A percentile compares a stretch with the other conserved stretches of the same genome.
Evolutionary conservation across 306 rosid genomes (phyloP).

Genomic region (Rosa lucieae): DNA sequence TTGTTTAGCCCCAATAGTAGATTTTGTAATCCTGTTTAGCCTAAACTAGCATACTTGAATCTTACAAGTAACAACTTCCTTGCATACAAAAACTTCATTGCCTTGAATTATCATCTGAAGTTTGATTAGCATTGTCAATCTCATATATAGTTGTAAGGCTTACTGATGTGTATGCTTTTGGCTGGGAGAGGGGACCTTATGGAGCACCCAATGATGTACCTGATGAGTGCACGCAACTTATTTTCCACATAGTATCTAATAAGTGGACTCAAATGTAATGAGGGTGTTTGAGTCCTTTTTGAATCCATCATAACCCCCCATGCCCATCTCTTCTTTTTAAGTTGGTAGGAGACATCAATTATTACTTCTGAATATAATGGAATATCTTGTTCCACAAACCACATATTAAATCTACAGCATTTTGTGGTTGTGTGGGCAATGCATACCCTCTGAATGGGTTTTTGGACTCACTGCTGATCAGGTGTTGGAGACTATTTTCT

Average conservation of each 20-base stretch:
- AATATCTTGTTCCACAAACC: slow-evolving; percentile 26
- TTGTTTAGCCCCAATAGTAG: not conserved
- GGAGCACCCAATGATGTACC: slow-evolving; percentile 30
- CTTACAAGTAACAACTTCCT: slow-evolving; percentile 9
- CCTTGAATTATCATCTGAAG: not conserved
- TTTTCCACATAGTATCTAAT: slow-evolving; percentile 11
- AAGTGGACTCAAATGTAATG: slow-evolving; percentile 26
- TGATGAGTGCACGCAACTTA: slow-evolving; percentile 35
- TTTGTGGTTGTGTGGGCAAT: slow-evolving; percentile 9
- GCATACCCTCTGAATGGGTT: slow-evolving; percentile 11
- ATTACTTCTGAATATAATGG: slow-evolving; percentile 19
- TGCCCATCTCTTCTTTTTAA: slow-evolving; percentile 27
- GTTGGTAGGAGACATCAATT: slow-evolving; percentile 48
- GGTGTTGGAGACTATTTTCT: slow-evolving; percentile 12
- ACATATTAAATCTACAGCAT: not conserved
- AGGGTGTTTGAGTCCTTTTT: slow-evolving; percentile 30
- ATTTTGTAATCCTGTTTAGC: not conserved
- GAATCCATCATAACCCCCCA: slow-evolving; percentile 27
- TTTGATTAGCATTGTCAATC: not conserved
- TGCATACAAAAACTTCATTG: not conserved
- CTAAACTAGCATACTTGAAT: not conserved
- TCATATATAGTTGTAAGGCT: not conserved
- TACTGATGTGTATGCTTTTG: not conserved
- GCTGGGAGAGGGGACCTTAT: slow-evolving; percentile 3
- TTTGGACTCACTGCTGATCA: slow-evolving; percentile 6